phyloP scores from a whole-genome alignment of 768 basidiomycete genomes.

The Rhodotorula paludigena region DNA sequence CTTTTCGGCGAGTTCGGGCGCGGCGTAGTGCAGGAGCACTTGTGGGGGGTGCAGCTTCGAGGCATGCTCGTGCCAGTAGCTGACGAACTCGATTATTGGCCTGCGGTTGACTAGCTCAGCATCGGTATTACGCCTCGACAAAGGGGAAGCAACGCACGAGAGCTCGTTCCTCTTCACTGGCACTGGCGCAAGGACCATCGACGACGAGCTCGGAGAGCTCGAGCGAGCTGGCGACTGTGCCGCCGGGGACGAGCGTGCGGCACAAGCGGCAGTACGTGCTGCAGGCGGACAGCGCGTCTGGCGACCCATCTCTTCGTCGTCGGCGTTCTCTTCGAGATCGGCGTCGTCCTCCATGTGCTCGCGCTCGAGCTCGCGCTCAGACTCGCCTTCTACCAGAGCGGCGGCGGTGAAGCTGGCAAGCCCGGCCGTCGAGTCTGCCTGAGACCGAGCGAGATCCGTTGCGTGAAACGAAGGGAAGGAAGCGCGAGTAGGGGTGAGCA shows the following conservation, averaged over 20 bases:
- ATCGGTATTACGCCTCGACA: no score
- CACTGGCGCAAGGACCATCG: background rate
- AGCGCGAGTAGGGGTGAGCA: no score
- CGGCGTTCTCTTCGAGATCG: background rate
- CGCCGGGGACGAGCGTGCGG: background rate
- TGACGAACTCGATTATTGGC: background rate
- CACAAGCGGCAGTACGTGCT: no score
- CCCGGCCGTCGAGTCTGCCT: no score
- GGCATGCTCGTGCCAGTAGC: constrained; percentile 8
- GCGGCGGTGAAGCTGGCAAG: no score
- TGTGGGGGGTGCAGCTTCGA: constrained; percentile 3
- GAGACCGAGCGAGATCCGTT: no score
- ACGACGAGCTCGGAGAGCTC: background rate
- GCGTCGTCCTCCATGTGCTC: background rate
- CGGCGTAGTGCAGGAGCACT: background rate
- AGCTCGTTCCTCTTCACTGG: background rate
- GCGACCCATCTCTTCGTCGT: background rate
- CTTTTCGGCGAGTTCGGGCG: no score
- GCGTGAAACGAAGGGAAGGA: no score
- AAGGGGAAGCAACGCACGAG: no score
- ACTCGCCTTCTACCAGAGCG: background rate
- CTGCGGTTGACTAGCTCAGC: no score
- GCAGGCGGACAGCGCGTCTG: no score
- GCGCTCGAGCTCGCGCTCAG: no score
- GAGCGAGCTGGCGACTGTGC: background rate